Base-by-base conservation (phyloP, 345 rosid genomes). In the Passiflora organensis region DNA sequence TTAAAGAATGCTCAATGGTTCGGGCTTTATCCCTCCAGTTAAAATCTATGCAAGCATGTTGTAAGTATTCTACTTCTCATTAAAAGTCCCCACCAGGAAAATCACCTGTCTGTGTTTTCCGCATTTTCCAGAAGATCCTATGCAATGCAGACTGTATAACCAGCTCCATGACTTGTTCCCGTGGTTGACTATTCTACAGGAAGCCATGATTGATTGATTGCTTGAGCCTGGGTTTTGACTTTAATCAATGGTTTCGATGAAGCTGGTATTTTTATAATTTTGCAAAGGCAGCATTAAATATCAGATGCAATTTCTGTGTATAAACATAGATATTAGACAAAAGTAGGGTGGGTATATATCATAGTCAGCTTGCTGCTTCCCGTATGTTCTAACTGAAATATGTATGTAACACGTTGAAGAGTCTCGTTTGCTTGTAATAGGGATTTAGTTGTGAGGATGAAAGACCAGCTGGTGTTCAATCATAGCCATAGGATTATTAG, bases 231-330 rank as follows among this genome's bases (percentile, higher is more conserved):
- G n/a, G 45, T 51, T 56, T 39, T 69, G 34, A 62, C 55, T 13
- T 21, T 36, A 6, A 36, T 36, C 10, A 28, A 47, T 50, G 60
- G 24, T 19, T 62, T 28, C n/a, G 10, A 41, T 47, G 34, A 43
- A 21, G 21, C 47, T 43, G 43, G 65, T 41, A 49, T 23, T 22
- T 5, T 44, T 68, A 56, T 51, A 24, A 42, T 11, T 38, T 36
- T 64, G 80, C 58, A 64, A 60, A 67, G 61, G 41, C 52, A 67
- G 22, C 58, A 59, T 32, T 65, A 22, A 32, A 43, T 22, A 48
- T 50, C 28, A 53, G 58, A 39, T 13, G 38, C 13, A 51, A 56
- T 63, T 58, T 46, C 36, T 55, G 71, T 71, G 74, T 61, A 65
- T 58, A 60, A 65, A 55, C 16, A 25, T 47, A 70, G 37, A 5